A percentile compares a stretch with the other conserved stretches of the same genome.
Conservation (phyloP, 2,329 filamentous ascomycete genomes). For the Elsinoe perseae region DNA sequence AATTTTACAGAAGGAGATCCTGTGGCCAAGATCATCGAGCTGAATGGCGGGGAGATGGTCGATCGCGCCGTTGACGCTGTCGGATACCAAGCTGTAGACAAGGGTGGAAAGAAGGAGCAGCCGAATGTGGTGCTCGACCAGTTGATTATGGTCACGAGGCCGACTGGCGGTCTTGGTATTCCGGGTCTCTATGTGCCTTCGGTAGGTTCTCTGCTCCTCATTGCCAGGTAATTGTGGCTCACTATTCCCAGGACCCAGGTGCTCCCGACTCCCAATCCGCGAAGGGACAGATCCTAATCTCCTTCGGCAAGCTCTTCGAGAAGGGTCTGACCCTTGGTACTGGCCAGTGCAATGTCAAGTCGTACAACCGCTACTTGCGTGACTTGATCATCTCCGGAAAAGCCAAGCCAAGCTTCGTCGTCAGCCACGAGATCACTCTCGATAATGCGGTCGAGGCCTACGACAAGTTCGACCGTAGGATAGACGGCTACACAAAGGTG, state of each 20-base stretch:
- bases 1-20: constrained; percentile 54
- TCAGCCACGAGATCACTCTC: constrained; percentile 56
- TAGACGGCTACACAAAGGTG: constrained; percentile 62
- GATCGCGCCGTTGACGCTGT: constrained; percentile 59
- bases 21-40: constrained; percentile 52
- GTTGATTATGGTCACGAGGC: constrained; percentile 54
- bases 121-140: constrained; percentile 58
- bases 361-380: constrained; percentile 58
- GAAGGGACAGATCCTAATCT: constrained; percentile 57
- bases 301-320: constrained; percentile 61
- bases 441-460: constrained; percentile 52
- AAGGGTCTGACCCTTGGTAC: constrained; percentile 56
- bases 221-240: constrained; percentile 28
- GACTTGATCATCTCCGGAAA: constrained; percentile 58
- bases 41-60: constrained; percentile 51
- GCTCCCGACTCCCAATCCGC: constrained; percentile 53
- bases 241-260: constrained; percentile 44
- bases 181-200: constrained; percentile 44
- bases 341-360: constrained; percentile 61
- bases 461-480: constrained; percentile 57
- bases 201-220: constrained; percentile 15
- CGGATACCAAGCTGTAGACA: constrained; percentile 55
- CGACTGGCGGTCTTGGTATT: constrained; percentile 55
- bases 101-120: constrained; percentile 50
- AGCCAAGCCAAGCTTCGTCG: constrained; percentile 59